A percentile compares a stretch with the other conserved stretches of the same genome.
Evolutionary conservation across 495 filamentous ascomycete genomes (phyloP).

Genomic region (Lindgomyces ingoldianus): DNA sequence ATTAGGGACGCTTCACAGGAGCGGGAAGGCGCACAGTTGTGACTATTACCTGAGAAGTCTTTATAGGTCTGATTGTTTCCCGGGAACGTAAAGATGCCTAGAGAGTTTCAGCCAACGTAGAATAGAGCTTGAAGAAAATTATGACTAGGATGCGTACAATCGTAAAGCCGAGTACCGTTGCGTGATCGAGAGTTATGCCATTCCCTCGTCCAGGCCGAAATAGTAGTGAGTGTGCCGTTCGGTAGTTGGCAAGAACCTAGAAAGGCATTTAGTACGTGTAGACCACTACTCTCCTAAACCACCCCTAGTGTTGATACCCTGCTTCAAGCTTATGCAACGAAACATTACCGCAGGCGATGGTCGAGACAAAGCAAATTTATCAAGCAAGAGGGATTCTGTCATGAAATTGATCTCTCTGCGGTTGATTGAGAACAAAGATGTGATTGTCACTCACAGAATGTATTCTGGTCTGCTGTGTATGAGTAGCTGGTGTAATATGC

Average conservation of each 20-base stretch:
- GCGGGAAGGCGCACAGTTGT: neutral
- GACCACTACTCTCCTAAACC: neutral
- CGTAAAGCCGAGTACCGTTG: conserved; percentile 3
- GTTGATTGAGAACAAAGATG: too few species aligned
- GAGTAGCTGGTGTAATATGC: too few species aligned
- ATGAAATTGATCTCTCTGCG: too few species aligned
- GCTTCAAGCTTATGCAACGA: neutral
- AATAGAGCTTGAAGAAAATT: too few species aligned
- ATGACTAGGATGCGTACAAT: too few species aligned
- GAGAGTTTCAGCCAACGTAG: neutral
- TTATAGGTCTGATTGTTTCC: conserved; percentile 5
- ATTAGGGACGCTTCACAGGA: neutral
- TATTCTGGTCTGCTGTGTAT: too few species aligned
- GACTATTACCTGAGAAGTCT: neutral
- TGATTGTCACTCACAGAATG: too few species aligned
- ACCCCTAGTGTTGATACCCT: neutral
- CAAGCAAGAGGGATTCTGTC: too few species aligned
- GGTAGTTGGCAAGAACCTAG: conserved; percentile 3
- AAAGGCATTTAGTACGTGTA: neutral
- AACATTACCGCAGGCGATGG: too few species aligned
- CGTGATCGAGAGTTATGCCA: neutral
- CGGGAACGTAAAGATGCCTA: conserved; percentile 8
- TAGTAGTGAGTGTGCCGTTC: neutral
- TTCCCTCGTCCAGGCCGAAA: conserved; percentile 3
- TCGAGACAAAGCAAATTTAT: too few species aligned